Evolutionary conservation across 805 yeast genomes (phyloP), one percentile per base, ranked within the genome.

Genomic region (Kodamaea laetipori): DNA sequence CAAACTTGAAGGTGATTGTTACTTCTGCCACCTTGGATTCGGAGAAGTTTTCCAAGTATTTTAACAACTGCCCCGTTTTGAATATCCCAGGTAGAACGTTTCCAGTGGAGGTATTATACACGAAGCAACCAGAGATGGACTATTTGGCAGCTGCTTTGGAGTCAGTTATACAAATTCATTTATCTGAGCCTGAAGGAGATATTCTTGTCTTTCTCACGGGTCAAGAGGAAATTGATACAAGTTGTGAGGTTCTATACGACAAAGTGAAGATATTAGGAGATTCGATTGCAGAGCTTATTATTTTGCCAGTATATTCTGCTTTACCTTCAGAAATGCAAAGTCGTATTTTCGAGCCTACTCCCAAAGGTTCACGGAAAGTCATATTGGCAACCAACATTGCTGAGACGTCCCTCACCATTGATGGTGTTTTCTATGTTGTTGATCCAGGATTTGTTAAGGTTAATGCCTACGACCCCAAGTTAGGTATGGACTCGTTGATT

Each of bases 361-460:
- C 96, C 0, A 63, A 67, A 12, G 88, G 88, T 1, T 77, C 88
- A 27, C 68, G 99, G 41, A 94, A 94, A 60, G 95, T 90, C 3
- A 88, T 94, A 6, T 70, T 94, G 44, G 98, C 99, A 0, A 94
- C 99, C 1, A 92, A 92, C 56, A 94, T 92, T 53, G 99, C 98
- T 0, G 99, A 92, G 64, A 94, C 99, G 0, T 92, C 98, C 6
- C 81, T 94, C 55, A 94, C 99, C 3, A 90, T 94, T 47, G 97
- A 92, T 61, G 97, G 97, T 9, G 85, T 94, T 26, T 84, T 75
- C 50, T 94, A 82, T 58, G 99, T 94, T 24, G 79, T 94, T 18
- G 99, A 94, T 58, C 95, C 97, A 0, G 99, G 99, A 0, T 90
- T 86, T 63, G 92, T 90, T 11, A 94, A 94, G 63, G 79, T 90